Percentiles rank a stretch among this genome's conserved stretches.
phyloP scores from a whole-genome alignment of 2,329 filamentous ascomycete genomes.

The Didymellaceae sp. region DNA sequence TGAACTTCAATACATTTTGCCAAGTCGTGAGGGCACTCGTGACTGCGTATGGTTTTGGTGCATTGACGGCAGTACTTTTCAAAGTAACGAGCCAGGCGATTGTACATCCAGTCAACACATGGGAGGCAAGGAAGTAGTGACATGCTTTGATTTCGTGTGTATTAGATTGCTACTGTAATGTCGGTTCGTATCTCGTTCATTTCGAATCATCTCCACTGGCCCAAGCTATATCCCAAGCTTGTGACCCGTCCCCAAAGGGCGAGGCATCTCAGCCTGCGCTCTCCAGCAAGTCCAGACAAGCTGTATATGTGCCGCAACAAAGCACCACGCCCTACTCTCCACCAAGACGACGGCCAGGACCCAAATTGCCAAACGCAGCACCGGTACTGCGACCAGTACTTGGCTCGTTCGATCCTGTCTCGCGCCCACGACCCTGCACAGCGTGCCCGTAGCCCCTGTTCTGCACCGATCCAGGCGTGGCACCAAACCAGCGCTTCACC shows the following conservation, averaged over 20 bases:
- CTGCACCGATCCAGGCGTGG: slow-evolving; percentile 50
- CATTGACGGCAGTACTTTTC: too few relatives aligned
- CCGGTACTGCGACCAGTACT: slow-evolving; percentile 38
- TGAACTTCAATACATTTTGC: too few relatives aligned
- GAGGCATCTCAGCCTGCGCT: not conserved
- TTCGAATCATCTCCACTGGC: too few relatives aligned
- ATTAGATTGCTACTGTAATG: too few relatives aligned
- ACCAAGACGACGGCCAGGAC: slow-evolving; percentile 43
- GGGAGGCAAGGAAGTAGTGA: not conserved
- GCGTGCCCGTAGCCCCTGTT: slow-evolving; percentile 69
- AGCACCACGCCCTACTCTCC: slow-evolving; percentile 12
- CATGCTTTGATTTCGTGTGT: not conserved
- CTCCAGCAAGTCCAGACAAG: not conserved
- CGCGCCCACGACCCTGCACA: slow-evolving; percentile 48
- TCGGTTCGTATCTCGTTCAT: too few relatives aligned
- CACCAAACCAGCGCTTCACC: slow-evolving; percentile 70
- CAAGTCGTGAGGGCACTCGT: too few relatives aligned
- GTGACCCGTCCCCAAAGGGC: not conserved
- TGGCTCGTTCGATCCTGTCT: slow-evolving; percentile 22
- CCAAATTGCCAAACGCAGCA: slow-evolving; percentile 31
- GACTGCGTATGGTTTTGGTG: too few relatives aligned
- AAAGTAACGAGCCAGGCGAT: too few relatives aligned
- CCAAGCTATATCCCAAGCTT: not conserved
- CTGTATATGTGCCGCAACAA: not conserved
- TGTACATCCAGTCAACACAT: not conserved